phyloP scores from a whole-genome alignment of 495 filamentous ascomycete species.

The Penicillium verhagenii region DNA sequence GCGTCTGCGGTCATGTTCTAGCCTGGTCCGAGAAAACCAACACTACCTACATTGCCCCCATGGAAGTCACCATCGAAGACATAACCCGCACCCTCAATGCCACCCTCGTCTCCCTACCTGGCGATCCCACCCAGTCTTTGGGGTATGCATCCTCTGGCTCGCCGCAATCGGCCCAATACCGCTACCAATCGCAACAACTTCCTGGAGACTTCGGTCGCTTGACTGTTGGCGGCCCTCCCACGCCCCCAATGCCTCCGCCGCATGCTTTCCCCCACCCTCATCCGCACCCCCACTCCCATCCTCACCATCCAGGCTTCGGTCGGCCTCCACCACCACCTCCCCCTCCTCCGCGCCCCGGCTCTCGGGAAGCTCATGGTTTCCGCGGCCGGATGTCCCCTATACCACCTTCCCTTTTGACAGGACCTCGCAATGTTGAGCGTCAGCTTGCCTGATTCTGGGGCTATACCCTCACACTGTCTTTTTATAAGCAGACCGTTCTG shows the following conservation, averaged over 20 bases:
- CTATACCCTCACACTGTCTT: neutral
- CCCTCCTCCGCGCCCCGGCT: conserved; percentile 23
- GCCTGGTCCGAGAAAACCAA: conserved; percentile 76
- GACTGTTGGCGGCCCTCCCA: conserved; percentile 11
- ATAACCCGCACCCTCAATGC: conserved; percentile 71
- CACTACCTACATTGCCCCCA: conserved; percentile 86
- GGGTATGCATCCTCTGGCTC: conserved; percentile 19
- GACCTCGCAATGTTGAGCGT: conserved; percentile 40
- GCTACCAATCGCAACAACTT: conserved; percentile 31
- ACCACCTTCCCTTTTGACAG: conserved; percentile 34
- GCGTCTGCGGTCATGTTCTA: conserved; percentile 84
- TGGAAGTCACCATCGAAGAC: conserved; percentile 85
- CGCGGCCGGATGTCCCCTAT: conserved; percentile 24
- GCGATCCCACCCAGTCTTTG: conserved; percentile 29
- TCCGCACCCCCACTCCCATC: conserved; percentile 3
- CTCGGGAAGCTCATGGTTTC: conserved; percentile 19
- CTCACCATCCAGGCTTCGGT: conserved; percentile 13
- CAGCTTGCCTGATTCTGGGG: conserved; percentile 33
- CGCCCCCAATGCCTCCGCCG: conserved; percentile 12
- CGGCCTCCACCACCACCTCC: conserved; percentile 19
- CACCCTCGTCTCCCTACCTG: conserved; percentile 39
- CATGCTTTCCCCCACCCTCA: conserved; percentile 13
- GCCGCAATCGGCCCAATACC: conserved; percentile 11
- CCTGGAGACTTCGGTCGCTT: conserved; percentile 34
- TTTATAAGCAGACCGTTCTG: neutral